phyloP scores from a whole-genome alignment of 140 eudicot genomes.

The Oenanthe javanica region DNA sequence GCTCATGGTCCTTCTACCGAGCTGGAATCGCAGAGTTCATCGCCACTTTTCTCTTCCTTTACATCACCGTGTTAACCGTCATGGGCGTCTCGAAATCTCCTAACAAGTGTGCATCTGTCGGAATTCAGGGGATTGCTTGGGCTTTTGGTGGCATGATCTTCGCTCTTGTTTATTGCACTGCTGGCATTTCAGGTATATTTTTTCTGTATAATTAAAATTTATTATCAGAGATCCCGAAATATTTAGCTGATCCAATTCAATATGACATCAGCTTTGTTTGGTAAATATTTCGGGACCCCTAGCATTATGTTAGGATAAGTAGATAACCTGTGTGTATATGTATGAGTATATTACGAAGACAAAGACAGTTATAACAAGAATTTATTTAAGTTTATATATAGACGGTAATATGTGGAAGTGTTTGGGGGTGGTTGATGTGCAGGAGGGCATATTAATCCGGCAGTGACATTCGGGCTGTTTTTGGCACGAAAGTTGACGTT shows the following conservation, averaged over 20 bases:
- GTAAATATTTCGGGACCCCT: neutral
- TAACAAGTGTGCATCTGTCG: slow-evolving; percentile 63
- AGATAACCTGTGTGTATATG: no score
- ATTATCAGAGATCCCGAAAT: neutral
- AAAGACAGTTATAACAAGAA: neutral
- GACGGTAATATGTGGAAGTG: neutral
- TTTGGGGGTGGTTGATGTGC: neutral
- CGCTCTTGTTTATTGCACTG: slow-evolving; percentile 88
- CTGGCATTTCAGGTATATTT: slow-evolving; percentile 73
- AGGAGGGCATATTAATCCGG: slow-evolving; percentile 92
- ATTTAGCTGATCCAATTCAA: neutral
- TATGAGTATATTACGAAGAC: no score
- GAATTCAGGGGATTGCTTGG: slow-evolving; percentile 90
- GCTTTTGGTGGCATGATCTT: slow-evolving; percentile 93
- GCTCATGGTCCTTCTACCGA: slow-evolving; percentile 79
- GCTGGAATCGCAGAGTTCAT: slow-evolving; percentile 88
- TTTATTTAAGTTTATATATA: neutral
- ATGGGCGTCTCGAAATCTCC: slow-evolving; percentile 57
- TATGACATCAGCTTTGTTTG: neutral
- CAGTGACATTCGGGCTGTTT: slow-evolving; percentile 75
- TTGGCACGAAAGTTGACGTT: slow-evolving; percentile 70
- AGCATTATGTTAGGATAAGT: neutral
- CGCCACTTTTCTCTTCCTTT: slow-evolving; percentile 70
- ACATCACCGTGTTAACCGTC: slow-evolving; percentile 59
- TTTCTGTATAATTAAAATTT: neutral